These are phyloP conservation scores for Oleoguttula mirabilis DNA, from an alignment of 495 filamentous ascomycete genomes.

Conservation along the genomic window DNA sequence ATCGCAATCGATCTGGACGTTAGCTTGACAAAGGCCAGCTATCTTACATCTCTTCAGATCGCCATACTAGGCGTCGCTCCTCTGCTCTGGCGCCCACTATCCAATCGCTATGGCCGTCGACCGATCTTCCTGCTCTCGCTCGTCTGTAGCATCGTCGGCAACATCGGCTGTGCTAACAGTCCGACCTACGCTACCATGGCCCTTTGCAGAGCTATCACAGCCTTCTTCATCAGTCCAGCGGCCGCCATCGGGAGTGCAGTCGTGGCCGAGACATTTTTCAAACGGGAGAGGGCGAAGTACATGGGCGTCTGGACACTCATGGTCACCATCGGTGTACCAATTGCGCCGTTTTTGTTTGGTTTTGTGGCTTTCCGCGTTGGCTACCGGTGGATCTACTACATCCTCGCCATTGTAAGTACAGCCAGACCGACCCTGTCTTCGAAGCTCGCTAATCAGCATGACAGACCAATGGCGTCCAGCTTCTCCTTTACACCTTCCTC, in stretches of 20 bases:
- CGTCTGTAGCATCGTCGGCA: conserved; percentile 34
- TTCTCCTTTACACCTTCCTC: conserved; percentile 43
- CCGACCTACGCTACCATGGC: conserved; percentile 34
- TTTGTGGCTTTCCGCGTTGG: conserved; percentile 22
- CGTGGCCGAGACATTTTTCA: conserved; percentile 24
- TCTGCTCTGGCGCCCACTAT: conserved; percentile 43
- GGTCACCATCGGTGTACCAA: conserved; percentile 40
- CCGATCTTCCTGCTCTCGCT: conserved; percentile 40
- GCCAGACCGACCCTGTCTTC: no score
- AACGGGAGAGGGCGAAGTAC: conserved; percentile 3
- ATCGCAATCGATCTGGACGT: conserved; percentile 35
- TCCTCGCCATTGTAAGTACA: conserved; percentile 32
- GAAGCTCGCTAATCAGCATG: no score
- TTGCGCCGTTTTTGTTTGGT: conserved; percentile 22
- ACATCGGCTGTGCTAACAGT: conserved; percentile 36
- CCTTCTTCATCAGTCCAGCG: conserved; percentile 42
- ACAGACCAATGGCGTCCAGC: conserved; percentile 41
- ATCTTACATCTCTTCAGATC: conserved; percentile 42
- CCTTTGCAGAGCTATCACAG: conserved; percentile 37
- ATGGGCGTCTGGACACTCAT: conserved; percentile 25
- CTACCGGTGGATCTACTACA: conserved; percentile 25
- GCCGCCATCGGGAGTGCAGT: conserved; percentile 43
- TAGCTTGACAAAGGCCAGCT: conserved; percentile 33
- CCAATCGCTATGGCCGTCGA: conserved; percentile 43
- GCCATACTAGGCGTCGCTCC: conserved; percentile 38